A percentile compares a stretch with the other conserved stretches of the same genome.
Conservation (phyloP, 805 yeast genomes). For the Brettanomyces bruxellensis region DNA sequence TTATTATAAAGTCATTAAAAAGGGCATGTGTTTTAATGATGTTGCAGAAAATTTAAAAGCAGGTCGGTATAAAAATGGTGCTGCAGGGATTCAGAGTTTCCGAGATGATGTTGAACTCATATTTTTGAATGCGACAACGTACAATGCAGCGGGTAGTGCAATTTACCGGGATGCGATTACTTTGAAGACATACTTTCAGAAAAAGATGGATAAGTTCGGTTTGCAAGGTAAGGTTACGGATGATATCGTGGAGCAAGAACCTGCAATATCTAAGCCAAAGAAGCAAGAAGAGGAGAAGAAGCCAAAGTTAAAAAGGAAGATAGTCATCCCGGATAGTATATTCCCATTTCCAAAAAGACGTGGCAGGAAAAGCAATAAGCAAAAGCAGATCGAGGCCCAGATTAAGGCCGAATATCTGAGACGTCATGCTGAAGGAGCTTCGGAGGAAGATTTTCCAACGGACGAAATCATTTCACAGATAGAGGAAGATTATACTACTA, state of each 20-base stretch:
- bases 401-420: constrained; percentile 6
- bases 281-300: not conserved
- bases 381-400: constrained; percentile 2
- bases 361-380: constrained; percentile 6
- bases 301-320: constrained; percentile 6
- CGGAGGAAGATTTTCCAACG: constrained; percentile 1
- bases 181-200: constrained; percentile 44
- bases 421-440: constrained; percentile 5
- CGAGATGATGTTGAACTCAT: constrained; percentile 50
- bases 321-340: constrained; percentile 2
- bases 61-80: constrained; percentile 40
- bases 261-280: not conserved
- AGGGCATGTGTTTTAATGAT: constrained; percentile 65
- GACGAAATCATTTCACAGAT: not conserved
- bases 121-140: constrained; percentile 70
- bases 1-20: constrained; percentile 59
- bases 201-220: constrained; percentile 27
- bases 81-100: constrained; percentile 48
- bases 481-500: not conserved
- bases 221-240: constrained; percentile 12
- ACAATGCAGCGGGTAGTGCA: constrained; percentile 65
- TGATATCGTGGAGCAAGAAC: not conserved
- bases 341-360: constrained; percentile 2
- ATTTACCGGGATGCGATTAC: constrained; percentile 64
- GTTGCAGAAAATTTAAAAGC: constrained; percentile 44